Conservation (phyloP, 2,329 filamentous ascomycete species). For the Dactylella cylindrospora region DNA sequence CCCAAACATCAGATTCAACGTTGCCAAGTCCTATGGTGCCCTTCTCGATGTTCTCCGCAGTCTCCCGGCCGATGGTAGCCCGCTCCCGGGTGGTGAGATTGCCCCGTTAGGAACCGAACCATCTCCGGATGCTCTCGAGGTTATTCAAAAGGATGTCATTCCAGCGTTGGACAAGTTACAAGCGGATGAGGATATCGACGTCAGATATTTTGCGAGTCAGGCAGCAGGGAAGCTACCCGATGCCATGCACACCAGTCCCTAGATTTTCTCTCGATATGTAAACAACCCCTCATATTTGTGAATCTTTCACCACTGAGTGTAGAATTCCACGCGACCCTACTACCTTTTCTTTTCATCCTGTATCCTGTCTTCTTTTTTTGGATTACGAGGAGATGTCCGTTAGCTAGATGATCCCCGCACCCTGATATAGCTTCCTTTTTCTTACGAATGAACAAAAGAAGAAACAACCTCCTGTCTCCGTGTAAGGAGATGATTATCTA, state of each 20-base stretch:
- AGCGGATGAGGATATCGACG: slow-evolving; percentile 96
- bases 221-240: slow-evolving; percentile 65
- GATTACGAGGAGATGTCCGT: slow-evolving; percentile 28
- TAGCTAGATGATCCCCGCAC: slow-evolving; percentile 43
- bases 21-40: slow-evolving; percentile 93
- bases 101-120: slow-evolving; percentile 56
- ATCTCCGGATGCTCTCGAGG: slow-evolving; percentile 71
- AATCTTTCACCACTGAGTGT: neutral
- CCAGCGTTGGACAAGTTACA: slow-evolving; percentile 93
- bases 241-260: slow-evolving; percentile 60
- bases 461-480: too few species aligned
- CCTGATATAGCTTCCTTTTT: slow-evolving; percentile 37
- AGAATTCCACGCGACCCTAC: too few species aligned
- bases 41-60: slow-evolving; percentile 89
- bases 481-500: too few species aligned
- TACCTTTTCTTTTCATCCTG: neutral
- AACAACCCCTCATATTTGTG: neutral
- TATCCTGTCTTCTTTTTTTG: slow-evolving; percentile 9
- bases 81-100: slow-evolving; percentile 69
- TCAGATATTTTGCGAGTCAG: slow-evolving; percentile 94
- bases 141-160: slow-evolving; percentile 82
- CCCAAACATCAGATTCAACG: slow-evolving; percentile 98
- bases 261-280: slow-evolving; percentile 22
- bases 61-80: slow-evolving; percentile 82
- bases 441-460: slow-evolving; percentile 43